A percentile compares a stretch with the other conserved stretches of the same genome.
phyloP scores from a whole-genome alignment of 148 eudicot species.

The Diospyros lotus region DNA sequence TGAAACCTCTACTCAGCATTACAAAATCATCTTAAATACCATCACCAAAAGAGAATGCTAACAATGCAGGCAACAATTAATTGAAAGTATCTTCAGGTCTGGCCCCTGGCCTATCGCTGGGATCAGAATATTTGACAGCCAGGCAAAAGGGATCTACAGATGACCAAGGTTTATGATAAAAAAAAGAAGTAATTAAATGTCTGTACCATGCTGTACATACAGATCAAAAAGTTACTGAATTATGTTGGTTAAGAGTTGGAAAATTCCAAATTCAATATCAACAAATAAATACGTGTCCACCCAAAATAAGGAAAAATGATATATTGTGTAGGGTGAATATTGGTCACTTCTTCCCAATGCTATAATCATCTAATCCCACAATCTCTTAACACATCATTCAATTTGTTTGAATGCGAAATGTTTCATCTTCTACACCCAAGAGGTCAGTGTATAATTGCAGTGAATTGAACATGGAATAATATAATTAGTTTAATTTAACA shows the following conservation, averaged over 20 bases:
- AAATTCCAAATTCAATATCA: no score
- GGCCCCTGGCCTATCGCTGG: neutral
- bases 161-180: neutral
- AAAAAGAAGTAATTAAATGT: no score
- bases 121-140: neutral
- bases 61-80: neutral
- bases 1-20: neutral
- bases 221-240: no score
- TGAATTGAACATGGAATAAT: neutral
- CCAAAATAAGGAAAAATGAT: neutral
- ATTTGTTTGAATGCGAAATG: neutral
- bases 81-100: neutral
- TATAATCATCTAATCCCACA: neutral
- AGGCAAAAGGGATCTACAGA: conserved; percentile 4
- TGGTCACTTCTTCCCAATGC: neutral
- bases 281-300: neutral
- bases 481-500: neutral
- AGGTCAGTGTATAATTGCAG: neutral
- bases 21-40: neutral
- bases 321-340: neutral
- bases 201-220: no score
- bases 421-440: neutral
- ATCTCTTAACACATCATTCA: neutral
- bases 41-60: neutral
- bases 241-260: no score